A percentile compares a stretch with the other conserved stretches of the same genome.
Evolutionary conservation across 352 stramenopile genomes (phyloP).

Genomic region (Phytopythium vexans): DNA sequence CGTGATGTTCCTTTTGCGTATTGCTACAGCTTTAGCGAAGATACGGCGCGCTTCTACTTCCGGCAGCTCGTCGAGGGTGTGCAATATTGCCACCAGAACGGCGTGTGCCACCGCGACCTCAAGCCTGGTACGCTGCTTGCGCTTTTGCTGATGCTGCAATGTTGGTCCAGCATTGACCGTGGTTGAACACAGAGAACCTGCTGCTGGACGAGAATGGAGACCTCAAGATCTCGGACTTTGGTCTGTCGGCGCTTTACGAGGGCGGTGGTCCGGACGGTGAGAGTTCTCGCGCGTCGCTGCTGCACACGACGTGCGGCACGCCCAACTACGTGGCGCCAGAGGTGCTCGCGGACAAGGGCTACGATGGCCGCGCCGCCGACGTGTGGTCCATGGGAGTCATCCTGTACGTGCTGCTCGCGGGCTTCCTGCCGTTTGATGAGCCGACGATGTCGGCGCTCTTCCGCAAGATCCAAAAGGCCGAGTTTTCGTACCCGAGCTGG

Average conservation of each 20-base stretch:
- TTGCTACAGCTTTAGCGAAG: slow-evolving; percentile 88
- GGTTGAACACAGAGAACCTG: slow-evolving; percentile 85
- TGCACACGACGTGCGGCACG: slow-evolving; percentile 96
- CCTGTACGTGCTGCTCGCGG: slow-evolving; percentile 93
- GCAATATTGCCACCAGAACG: slow-evolving; percentile 96
- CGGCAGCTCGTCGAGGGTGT: slow-evolving; percentile 96
- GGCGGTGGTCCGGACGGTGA: slow-evolving; percentile 78
- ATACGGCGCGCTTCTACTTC: slow-evolving; percentile 98
- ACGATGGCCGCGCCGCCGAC: slow-evolving; percentile 89
- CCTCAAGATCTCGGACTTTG: slow-evolving; percentile 99
- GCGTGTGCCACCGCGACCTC: slow-evolving; percentile 96
- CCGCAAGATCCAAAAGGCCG: slow-evolving; percentile 95
- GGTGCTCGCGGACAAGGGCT: slow-evolving; percentile 93
- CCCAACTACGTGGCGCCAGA: slow-evolving; percentile 97
- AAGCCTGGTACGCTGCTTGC: slow-evolving; percentile 77
- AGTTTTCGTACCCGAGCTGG: slow-evolving; percentile 94
- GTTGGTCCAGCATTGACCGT: background rate
- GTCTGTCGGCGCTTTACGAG: slow-evolving; percentile 93
- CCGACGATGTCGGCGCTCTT: slow-evolving; percentile 95
- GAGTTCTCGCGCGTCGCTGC: slow-evolving; percentile 84
- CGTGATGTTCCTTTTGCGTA: too few relatives aligned
- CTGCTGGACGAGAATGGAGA: slow-evolving; percentile 95
- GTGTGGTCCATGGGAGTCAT: slow-evolving; percentile 99
- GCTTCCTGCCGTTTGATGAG: slow-evolving; percentile 95
- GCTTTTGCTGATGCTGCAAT: background rate